phyloP scores from a whole-genome alignment of 2,329 filamentous ascomycete species.

The Remersonia thermophila region DNA sequence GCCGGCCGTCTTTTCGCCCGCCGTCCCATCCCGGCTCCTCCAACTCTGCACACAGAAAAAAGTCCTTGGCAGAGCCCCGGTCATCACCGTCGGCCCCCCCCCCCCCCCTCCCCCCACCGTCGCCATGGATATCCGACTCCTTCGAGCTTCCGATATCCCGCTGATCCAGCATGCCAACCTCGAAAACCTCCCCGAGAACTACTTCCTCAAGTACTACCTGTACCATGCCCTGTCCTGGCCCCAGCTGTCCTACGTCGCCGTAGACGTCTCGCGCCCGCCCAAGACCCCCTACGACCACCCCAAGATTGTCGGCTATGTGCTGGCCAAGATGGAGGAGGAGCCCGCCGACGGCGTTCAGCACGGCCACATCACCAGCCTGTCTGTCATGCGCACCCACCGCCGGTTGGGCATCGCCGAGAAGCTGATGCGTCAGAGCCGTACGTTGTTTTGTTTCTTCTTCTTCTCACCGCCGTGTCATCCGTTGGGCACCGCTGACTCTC shows the following conservation, averaged over 20 bases:
- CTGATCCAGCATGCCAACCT: conserved; percentile 97
- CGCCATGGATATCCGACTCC: conserved; percentile 77
- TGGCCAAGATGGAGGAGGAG: conserved; percentile 99
- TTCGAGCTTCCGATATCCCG: conserved; percentile 72
- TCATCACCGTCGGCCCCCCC: no score
- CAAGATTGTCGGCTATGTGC: conserved; percentile 97
- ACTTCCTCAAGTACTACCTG: conserved; percentile 99
- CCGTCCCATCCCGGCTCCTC: no score
- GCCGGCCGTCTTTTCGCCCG: no score
- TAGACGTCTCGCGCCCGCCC: conserved; percentile 72
- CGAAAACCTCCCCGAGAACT: conserved; percentile 97
- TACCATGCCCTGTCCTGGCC: conserved; percentile 99
- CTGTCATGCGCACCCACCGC: conserved; percentile 92
- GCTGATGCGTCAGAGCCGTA: conserved; percentile 92
- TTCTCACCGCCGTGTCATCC: no score
- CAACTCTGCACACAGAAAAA: no score
- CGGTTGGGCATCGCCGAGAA: conserved; percentile 89
- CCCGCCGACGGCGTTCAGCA: conserved; percentile 81
- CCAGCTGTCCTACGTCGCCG: conserved; percentile 89
- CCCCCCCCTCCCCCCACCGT: neutral
- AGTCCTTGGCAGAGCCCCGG: no score
- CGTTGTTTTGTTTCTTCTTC: neutral
- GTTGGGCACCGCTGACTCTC: neutral
- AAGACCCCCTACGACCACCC: conserved; percentile 78
- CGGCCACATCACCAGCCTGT: conserved; percentile 90